These are phyloP conservation scores for Trypanosoma mega DNA, from an alignment of 208 protist species.

Conservation along the genomic window DNA sequence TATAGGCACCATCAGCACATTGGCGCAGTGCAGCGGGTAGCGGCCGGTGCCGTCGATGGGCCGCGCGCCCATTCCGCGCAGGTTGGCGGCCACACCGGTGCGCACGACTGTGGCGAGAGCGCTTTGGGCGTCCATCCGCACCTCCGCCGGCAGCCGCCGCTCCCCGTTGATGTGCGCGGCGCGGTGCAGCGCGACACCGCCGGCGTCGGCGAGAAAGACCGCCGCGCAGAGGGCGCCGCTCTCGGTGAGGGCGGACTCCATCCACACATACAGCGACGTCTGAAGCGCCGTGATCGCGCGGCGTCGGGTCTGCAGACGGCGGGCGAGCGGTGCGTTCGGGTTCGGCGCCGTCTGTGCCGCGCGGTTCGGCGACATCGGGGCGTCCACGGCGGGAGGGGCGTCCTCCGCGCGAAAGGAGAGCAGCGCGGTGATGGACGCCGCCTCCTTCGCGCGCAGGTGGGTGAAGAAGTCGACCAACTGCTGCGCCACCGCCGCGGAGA, in stretches of 20 bases:
- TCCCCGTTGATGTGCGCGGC: constrained; percentile 52
- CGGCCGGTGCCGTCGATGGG: constrained; percentile 8
- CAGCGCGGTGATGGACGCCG: not conserved
- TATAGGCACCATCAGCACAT: constrained; percentile 55
- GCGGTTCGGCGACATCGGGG: too few relatives aligned
- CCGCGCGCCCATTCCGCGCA: not conserved
- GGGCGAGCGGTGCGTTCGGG: not conserved
- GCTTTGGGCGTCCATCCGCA: constrained; percentile 53
- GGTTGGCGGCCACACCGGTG: constrained; percentile 62
- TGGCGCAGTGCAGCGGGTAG: constrained; percentile 31
- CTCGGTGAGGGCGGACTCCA: constrained; percentile 52
- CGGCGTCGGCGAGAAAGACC: constrained; percentile 45
- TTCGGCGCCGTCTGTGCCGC: too few relatives aligned
- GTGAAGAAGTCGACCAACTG: constrained; percentile 67
- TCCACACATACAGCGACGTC: constrained; percentile 60
- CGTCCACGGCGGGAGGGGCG: too few relatives aligned
- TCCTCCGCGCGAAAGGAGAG: not conserved
- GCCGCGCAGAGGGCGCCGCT: constrained; percentile 52
- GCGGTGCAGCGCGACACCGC: constrained; percentile 48
- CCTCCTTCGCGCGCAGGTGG: constrained; percentile 49
- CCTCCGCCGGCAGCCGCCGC: constrained; percentile 39
- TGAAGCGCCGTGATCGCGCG: constrained; percentile 43
- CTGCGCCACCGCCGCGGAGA: constrained; percentile 38
- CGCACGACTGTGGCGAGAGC: constrained; percentile 56
- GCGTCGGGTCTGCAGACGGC: constrained; percentile 20